Evolutionary conservation across 2,329 filamentous ascomycete species (phyloP).

Genomic region (Alternaria rosae): DNA sequence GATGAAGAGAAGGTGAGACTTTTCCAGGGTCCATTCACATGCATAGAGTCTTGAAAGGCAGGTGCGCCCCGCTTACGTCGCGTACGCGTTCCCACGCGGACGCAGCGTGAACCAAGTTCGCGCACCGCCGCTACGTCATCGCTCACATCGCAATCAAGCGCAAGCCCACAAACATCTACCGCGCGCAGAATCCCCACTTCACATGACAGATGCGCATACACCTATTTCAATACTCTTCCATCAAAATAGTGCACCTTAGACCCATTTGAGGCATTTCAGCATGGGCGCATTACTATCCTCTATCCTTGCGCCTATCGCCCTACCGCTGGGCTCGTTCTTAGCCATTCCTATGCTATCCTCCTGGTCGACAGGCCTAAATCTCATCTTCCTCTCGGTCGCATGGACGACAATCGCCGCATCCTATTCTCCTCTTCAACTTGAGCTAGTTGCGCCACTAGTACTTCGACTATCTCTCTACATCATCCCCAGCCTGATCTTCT

Average conservation of each 20-base stretch:
- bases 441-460: constrained; percentile 73
- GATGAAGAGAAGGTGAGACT: not conserved
- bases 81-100: constrained; percentile 1
- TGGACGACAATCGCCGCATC: constrained; percentile 85
- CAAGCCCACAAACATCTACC: not conserved
- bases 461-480: constrained; percentile 76
- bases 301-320: constrained; percentile 40
- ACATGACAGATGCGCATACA: constrained; percentile 3
- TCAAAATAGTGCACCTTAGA: not conserved
- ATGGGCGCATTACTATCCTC: constrained; percentile 42
- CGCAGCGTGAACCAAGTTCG: constrained; percentile 11
- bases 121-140: constrained; percentile 9
- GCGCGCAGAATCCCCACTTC: not conserved
- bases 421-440: constrained; percentile 76
- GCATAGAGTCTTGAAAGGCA: not conserved
- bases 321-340: constrained; percentile 65
- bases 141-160: constrained; percentile 10
- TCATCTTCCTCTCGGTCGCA: constrained; percentile 89
- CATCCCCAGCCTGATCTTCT: constrained; percentile 74
- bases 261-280: not conserved
- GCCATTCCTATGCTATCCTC: constrained; percentile 77
- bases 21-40: not conserved
- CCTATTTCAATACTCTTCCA: not conserved
- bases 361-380: constrained; percentile 80
- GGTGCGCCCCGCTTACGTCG: constrained; percentile 1